A percentile compares a stretch with the other conserved stretches of the same genome.
phyloP scores from a whole-genome alignment of 345 rosid species.

The Turritis glabra region DNA sequence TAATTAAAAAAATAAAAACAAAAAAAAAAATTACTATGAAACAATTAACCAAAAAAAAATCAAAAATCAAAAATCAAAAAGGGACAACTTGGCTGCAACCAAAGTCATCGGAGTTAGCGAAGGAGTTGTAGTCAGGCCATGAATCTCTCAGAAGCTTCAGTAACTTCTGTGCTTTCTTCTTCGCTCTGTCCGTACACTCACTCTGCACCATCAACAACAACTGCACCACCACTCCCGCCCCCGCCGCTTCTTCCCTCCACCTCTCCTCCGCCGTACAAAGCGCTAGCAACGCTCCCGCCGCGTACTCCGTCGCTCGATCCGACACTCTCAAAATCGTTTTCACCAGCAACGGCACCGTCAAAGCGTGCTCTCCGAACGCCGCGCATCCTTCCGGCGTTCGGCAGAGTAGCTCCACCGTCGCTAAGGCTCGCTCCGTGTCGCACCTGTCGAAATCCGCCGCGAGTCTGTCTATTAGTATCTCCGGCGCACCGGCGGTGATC shows the following conservation, averaged over 20 bases:
- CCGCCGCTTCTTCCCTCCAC: slow-evolving; percentile 73
- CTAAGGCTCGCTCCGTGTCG: slow-evolving; percentile 82
- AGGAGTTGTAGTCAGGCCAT: slow-evolving; percentile 68
- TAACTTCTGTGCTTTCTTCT: slow-evolving; percentile 87
- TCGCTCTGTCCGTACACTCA: slow-evolving; percentile 91
- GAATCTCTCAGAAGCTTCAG: slow-evolving; percentile 77
- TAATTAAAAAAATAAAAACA: slow-evolving; percentile 15
- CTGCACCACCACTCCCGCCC: slow-evolving; percentile 82
- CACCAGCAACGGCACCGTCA: slow-evolving; percentile 79
- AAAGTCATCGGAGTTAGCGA: slow-evolving; percentile 69
- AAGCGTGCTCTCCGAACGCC: slow-evolving; percentile 66
- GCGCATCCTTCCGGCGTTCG: slow-evolving; percentile 65
- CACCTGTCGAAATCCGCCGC: slow-evolving; percentile 72
- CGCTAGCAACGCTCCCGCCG: slow-evolving; percentile 77
- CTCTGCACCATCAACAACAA: slow-evolving; percentile 83
- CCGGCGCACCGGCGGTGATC: slow-evolving; percentile 68
- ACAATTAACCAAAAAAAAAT: neutral
- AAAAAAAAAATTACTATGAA: slow-evolving; percentile 22
- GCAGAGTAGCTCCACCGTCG: slow-evolving; percentile 79
- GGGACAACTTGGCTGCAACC: slow-evolving; percentile 78
- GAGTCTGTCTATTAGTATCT: slow-evolving; percentile 58
- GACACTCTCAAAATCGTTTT: slow-evolving; percentile 75
- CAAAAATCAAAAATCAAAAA: slow-evolving; percentile 42
- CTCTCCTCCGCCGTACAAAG: slow-evolving; percentile 69
- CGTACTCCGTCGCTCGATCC: slow-evolving; percentile 88